Percentiles rank a stretch among this genome's conserved stretches.
phyloP scores from a whole-genome alignment of 208 protist species.

The Trypanosoma avium region DNA sequence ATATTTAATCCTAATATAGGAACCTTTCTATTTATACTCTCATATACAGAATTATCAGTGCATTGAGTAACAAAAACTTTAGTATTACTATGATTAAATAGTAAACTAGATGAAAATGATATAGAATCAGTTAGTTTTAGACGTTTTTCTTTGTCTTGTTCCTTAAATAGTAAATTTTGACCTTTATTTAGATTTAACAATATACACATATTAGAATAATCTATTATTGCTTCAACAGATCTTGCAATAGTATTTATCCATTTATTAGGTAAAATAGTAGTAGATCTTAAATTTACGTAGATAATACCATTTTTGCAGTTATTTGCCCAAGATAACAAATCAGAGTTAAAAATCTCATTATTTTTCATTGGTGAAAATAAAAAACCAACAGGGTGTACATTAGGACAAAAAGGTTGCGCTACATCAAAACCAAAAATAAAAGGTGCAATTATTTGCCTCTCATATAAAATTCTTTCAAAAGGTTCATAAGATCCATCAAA shows the following conservation, averaged over 20 bases:
- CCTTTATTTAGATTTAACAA: constrained; percentile 14
- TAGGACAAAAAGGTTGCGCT: constrained; percentile 29
- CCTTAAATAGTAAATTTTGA: not conserved
- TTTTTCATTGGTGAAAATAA: constrained; percentile 22
- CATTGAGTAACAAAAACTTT: constrained; percentile 31
- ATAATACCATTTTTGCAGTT: constrained; percentile 26
- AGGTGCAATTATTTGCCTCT: constrained; percentile 39
- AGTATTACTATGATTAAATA: constrained; percentile 26
- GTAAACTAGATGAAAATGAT: constrained; percentile 8
- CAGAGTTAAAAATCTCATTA: not conserved
- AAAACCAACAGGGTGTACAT: constrained; percentile 48
- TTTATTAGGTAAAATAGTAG: not conserved
- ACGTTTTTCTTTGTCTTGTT: not conserved
- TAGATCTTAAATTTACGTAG: constrained; percentile 24
- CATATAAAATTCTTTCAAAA: constrained; percentile 10
- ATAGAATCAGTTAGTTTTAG: constrained; percentile 7
- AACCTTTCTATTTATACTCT: constrained; percentile 20
- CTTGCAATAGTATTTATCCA: constrained; percentile 4
- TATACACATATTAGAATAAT: constrained; percentile 15
- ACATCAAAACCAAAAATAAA: constrained; percentile 43
- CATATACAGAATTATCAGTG: constrained; percentile 17
- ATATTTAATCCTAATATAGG: constrained; percentile 13
- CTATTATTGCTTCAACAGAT: constrained; percentile 4
- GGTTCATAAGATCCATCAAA: not conserved
- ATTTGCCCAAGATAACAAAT: constrained; percentile 22